Evolutionary conservation across 2,329 filamentous ascomycete genomes (phyloP), one percentile per base, ranked within the genome.

Genomic region (Colletotrichum liaoningense): DNA sequence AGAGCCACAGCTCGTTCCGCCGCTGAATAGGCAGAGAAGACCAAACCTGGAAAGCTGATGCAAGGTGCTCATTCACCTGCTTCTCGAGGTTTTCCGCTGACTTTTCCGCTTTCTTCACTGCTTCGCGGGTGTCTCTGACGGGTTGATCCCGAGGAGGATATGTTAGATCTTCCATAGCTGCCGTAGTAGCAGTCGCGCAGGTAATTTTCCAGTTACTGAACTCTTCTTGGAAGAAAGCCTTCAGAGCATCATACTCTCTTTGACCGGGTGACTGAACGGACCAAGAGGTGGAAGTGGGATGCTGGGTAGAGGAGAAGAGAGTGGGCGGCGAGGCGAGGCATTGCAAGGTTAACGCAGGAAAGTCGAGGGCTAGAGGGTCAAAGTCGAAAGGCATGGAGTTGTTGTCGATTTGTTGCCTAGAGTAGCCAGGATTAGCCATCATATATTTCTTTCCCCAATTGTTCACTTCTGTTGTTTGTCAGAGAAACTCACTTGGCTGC

Each of bases 321-420:
- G 94, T 97, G 4, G 94, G 92, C 3, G 95, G 95, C 11, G 94
- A 88, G 46, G 93, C 91, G 1, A 98, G 90, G 76, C 96, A 93
- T 75, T 93, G 94, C 12, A 98, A 89, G 46, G 93, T 95, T 54
- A 98, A 88, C 7, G 93, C 92, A 7, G 95, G 95, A 78, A 98
- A 98, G 73, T 95, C 95, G 80, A 97, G 91, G 5, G 93, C 88
- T 74, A 95, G 90, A 42, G 96, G 93, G 76, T 98, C 94, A 83
- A 98, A 97, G 76, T 96, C 93, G 77, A 93, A 92, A 3, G 91
- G 90, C 77, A 86, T 85, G 9, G 88, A 88, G 64, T 84, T 84
- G 76, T 87, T 85, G 73, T 91, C 87, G 62, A 91, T 84, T 59
- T 90, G 86, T 77, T 88, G 86, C 77, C 90, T 91, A 74, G 3